Conservation (phyloP, 108 stramenopile species). For the Fragilaria radians region DNA sequence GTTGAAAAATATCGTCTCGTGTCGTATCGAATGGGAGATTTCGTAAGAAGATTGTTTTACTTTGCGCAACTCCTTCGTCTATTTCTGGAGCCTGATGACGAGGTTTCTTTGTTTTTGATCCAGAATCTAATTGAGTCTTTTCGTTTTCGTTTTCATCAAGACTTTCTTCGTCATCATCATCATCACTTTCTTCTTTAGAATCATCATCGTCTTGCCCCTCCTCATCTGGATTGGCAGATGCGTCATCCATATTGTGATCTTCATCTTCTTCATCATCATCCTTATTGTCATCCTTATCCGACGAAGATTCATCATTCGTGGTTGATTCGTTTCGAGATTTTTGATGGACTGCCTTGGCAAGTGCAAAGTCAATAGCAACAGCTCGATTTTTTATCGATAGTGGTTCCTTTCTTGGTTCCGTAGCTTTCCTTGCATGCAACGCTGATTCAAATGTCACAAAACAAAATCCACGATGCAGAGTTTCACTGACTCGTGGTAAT, state of each 20-base stretch:
- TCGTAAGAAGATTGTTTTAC: slow-evolving; percentile 78
- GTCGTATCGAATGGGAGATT: slow-evolving; percentile 95
- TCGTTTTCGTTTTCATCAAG: slow-evolving; percentile 3
- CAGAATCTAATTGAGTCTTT: neutral
- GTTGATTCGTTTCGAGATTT: slow-evolving; percentile 25
- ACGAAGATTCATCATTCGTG: neutral
- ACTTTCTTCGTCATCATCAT: slow-evolving; percentile 26
- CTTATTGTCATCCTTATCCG: slow-evolving; percentile 7
- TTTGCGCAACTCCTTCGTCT: slow-evolving; percentile 20
- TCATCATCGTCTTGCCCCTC: slow-evolving; percentile 25
- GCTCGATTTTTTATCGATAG: slow-evolving; percentile 70
- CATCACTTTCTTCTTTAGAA: slow-evolving; percentile 24
- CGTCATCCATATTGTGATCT: slow-evolving; percentile 23
- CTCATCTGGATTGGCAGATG: slow-evolving; percentile 14
- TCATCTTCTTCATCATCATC: slow-evolving; percentile 14
- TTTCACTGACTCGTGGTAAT: slow-evolving; percentile 55
- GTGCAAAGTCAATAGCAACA: slow-evolving; percentile 80
- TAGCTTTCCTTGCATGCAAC: slow-evolving; percentile 57
- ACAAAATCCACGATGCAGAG: slow-evolving; percentile 82
- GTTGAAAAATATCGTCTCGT: slow-evolving; percentile 73
- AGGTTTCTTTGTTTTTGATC: slow-evolving; percentile 5
- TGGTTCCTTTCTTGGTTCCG: slow-evolving; percentile 35
- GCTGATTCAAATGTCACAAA: slow-evolving; percentile 84
- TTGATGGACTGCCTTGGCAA: slow-evolving; percentile 69
- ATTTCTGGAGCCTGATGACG: slow-evolving; percentile 11